Conservation (phyloP, 768 basidiomycete genomes). For the Phanerochaete carnosa region DNA sequence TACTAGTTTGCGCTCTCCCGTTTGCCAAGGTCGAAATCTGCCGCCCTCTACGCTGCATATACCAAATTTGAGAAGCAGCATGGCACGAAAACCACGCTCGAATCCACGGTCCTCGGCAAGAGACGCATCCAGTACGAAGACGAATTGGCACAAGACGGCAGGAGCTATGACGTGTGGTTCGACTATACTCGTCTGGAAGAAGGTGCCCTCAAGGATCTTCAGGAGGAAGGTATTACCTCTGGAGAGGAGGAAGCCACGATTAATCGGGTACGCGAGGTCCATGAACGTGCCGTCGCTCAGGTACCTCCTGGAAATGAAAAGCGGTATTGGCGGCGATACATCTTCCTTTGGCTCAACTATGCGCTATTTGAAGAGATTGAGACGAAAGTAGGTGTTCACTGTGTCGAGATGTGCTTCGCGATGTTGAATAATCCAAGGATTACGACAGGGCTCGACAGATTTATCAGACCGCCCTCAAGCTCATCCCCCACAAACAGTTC, state of each 20-base stretch:
- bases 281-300: conserved; percentile 93
- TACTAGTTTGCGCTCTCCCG: conserved; percentile 89
- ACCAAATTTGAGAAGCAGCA: conserved; percentile 99
- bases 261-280: conserved; percentile 83
- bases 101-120: conserved; percentile 93
- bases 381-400: conserved; percentile 59
- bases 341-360: conserved; percentile 93
- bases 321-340: conserved; percentile 85
- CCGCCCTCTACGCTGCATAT: conserved; percentile 83
- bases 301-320: conserved; percentile 95
- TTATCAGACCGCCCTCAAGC: conserved; percentile 82
- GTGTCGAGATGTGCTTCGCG: not conserved
- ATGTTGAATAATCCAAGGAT: conserved; percentile 49
- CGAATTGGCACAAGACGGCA: conserved; percentile 84
- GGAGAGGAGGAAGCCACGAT: conserved; percentile 65
- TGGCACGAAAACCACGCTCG: conserved; percentile 82
- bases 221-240: conserved; percentile 67
- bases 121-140: conserved; percentile 99
- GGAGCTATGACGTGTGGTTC: conserved; percentile 98
- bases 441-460: conserved; percentile 83
- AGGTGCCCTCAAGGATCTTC: conserved; percentile 72
- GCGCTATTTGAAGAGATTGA: conserved; percentile 97
- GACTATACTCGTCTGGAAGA: conserved; percentile 94
- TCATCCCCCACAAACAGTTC: conserved; percentile 95
- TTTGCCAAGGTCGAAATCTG: conserved; percentile 90